Evolutionary conservation across 768 basidiomycete species (phyloP).

Genomic region (Paxillus involutus): DNA sequence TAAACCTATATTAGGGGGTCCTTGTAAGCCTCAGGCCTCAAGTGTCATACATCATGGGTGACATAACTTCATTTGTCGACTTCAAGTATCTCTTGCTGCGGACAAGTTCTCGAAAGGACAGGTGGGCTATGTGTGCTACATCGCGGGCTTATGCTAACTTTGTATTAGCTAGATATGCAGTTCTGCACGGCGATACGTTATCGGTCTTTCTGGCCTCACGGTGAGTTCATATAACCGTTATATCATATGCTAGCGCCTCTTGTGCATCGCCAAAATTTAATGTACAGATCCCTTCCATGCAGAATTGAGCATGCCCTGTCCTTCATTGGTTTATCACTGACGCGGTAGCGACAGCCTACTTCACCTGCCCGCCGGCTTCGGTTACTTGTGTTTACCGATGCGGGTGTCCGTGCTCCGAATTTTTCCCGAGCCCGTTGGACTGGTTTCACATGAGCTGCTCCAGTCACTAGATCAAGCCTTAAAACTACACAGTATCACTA

Average conservation of each 20-base stretch:
- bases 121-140: background rate
- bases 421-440: too few relatives aligned
- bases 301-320: too few relatives aligned
- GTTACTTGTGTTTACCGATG: background rate
- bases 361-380: constrained; percentile 4
- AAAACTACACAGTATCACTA: background rate
- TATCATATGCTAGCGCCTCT: too few relatives aligned
- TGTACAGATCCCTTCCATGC: too few relatives aligned
- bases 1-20: background rate
- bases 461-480: background rate
- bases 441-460: background rate
- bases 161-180: background rate
- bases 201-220: background rate
- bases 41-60: too few relatives aligned
- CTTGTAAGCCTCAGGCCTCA: background rate
- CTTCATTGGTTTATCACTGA: too few relatives aligned
- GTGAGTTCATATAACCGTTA: background rate
- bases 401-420: background rate
- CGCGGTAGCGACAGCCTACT: too few relatives aligned
- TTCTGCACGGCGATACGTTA: background rate
- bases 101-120: background rate
- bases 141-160: background rate
- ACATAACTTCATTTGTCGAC: too few relatives aligned
- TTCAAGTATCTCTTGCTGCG: background rate
- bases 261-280: background rate